Base-by-base conservation (phyloP, 116 monocot genomes). In the Iris pallida region DNA sequence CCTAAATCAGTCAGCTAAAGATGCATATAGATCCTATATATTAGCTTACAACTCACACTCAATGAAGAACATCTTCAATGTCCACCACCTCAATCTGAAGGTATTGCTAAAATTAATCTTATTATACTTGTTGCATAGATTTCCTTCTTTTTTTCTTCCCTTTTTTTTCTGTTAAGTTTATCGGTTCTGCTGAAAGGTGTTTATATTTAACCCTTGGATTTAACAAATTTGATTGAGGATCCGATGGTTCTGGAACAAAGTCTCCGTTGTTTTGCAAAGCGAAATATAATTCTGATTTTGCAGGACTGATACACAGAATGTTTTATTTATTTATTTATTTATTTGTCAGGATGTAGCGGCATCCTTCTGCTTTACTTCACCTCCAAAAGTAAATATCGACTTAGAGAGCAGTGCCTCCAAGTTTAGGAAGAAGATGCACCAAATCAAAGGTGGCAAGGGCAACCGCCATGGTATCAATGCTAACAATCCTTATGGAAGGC, bases 21-120 rank as follows among this genome's bases (percentile, higher is more conserved):
- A 92, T 70, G 96, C 96, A 3, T 96, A 92, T 70, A 78, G 87
- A 42, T 86, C 96, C 20, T 96, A 96, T 63, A 81, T 96, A 68
- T 68, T 92, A 20, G 80, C 96, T 8, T 96, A 96, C 61, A 80
- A 84, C 69, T 96, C 96, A 14, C 96, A 96, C 68, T 83, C 96
- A 3, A 80, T 92, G 76, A 92, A 92, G 70, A 68, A 87, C 51
- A 87, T 96, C 59, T 96, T 92, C 68, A 81, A 92, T 64, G 92
- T 89, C 20, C 92, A 89, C 70, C 82, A 80, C 47, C 89, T 96
- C 42, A 86, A 89, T 77, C 74, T 92, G 53, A 84, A 85, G 96
- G 96, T 96, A 75, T 12, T 43, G 20, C 20, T 8, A 30, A 6
- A 11, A 30, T 20, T 65, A 65, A 51, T 51, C 20, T 51, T 9